Conservation (phyloP, 2,329 filamentous ascomycete genomes). For the Hypoxylon sp. region DNA sequence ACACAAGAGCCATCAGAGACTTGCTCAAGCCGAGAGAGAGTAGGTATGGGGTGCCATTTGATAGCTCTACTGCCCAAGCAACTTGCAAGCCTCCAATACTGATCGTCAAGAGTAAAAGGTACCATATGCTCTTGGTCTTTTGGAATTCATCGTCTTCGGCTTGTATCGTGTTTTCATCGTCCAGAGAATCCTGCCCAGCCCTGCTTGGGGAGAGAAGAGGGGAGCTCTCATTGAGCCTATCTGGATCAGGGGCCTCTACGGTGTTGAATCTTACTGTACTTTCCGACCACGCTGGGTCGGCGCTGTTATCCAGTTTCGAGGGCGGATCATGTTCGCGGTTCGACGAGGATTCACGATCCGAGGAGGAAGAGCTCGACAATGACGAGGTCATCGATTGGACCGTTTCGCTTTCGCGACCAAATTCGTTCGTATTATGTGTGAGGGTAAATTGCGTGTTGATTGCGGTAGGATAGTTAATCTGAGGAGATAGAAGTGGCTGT, state of each 20-base stretch:
- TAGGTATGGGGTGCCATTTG: constrained; percentile 89
- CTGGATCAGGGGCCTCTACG: constrained; percentile 44
- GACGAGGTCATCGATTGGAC: constrained; percentile 59
- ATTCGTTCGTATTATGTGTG: constrained; percentile 5
- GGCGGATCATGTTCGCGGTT: constrained; percentile 46
- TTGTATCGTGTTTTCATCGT: constrained; percentile 53
- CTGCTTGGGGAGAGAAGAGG: constrained; percentile 63
- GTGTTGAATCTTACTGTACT: constrained; percentile 45
- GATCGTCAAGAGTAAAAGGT: constrained; percentile 87
- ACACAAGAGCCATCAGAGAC: constrained; percentile 85
- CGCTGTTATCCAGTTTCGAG: constrained; percentile 37
- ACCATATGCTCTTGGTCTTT: constrained; percentile 85
- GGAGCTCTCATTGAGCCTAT: constrained; percentile 62
- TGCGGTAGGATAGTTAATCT: constrained; percentile 2
- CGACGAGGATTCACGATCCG: constrained; percentile 52
- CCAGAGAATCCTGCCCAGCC: constrained; percentile 57
- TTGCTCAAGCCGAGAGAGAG: constrained; percentile 87
- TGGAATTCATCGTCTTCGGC: constrained; percentile 66
- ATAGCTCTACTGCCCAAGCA: constrained; percentile 95
- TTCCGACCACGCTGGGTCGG: constrained; percentile 37
- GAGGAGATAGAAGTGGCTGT: constrained; percentile 13
- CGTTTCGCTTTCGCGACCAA: constrained; percentile 32
- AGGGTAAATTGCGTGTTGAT: neutral
- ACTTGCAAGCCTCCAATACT: constrained; percentile 92
- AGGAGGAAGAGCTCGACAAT: constrained; percentile 51